Evolutionary conservation across 371 early-diverging fungal species (phyloP), one percentile per base, ranked within the genome.

Genomic region (Rhizopus stolonifer): DNA sequence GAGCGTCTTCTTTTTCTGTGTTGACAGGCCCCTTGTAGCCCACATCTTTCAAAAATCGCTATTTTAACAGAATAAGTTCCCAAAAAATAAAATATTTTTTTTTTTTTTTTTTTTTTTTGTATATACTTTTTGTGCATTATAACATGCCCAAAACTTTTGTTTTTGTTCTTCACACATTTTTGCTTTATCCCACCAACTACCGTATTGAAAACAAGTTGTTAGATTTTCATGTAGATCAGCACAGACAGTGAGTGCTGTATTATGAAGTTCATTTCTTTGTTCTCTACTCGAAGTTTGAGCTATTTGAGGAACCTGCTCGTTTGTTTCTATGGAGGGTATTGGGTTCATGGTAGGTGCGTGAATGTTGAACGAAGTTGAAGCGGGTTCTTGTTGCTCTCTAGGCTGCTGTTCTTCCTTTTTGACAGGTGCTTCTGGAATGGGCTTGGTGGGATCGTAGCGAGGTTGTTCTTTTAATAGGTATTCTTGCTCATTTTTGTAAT

Each of bases 121-220:
- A n/a, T 38, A 21, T 60, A 76, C 79, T 69, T 71, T 81, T 56
- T 81, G 81, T 33, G 70, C 40, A 6, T 71, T 66, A 43, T 65
- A 80, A 45, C 84, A 83, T 14, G 60, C 56, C 72, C 80, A 78
- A 49, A 83, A 76, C 40, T 49, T 64, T 31, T 78, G 75, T 39
- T 80, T 80, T 54, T 79, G 80, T 43, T 74, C 73, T 63, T 80
- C 78, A 52, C 84, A 83, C 82, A 83, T 78, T 21, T 71, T 74
- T 1, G 82, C 82, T 42, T 79, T 80, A 38, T 83, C 84, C 82
- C 81, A 80, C 82, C 80, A 81, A 8, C 81, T 74, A 5, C 84
- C 84, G 22, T 78, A 54, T 39, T 70, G 63, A n/a, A 83, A 73
- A 46, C 84, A 83, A 13, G 64, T 69, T 38, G 77, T 48, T 9